Conservation (phyloP, 805 yeast genomes). For the Ogataea siamensis region DNA sequence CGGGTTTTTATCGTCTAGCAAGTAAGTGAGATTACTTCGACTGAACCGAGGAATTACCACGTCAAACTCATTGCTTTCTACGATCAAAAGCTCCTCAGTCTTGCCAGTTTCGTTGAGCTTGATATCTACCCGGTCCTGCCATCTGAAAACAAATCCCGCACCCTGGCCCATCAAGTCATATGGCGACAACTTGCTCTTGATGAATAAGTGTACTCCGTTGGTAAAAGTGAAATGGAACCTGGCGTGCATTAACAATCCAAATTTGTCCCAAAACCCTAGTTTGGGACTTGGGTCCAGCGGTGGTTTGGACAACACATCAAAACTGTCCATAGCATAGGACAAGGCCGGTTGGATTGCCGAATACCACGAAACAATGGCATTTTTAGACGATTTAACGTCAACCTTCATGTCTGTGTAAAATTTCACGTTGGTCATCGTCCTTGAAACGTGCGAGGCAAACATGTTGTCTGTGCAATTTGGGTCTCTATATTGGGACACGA, state of each 20-base stretch:
- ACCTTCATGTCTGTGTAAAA: constrained; percentile 49
- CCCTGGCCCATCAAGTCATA: constrained; percentile 54
- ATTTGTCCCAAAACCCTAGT: constrained; percentile 72
- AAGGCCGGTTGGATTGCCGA: constrained; percentile 61
- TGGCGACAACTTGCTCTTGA: constrained; percentile 60
- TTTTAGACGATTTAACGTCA: constrained; percentile 41
- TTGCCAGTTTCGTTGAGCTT: constrained; percentile 49
- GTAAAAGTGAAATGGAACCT: constrained; percentile 44
- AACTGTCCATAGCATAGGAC: constrained; percentile 58
- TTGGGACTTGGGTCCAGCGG: constrained; percentile 63
- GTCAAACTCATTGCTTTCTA: constrained; percentile 55
- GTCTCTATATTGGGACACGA: constrained; percentile 37
- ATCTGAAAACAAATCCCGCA: constrained; percentile 63
- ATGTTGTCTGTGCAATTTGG: constrained; percentile 40
- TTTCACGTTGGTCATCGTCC: constrained; percentile 65
- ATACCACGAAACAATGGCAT: constrained; percentile 62
- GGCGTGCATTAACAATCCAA: constrained; percentile 56
- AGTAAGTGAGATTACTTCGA: constrained; percentile 29
- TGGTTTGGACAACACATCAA: constrained; percentile 67
- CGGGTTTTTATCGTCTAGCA: constrained; percentile 13
- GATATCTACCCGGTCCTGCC: constrained; percentile 55
- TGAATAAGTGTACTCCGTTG: constrained; percentile 57
- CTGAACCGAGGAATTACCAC: constrained; percentile 55
- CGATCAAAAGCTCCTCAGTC: constrained; percentile 48
- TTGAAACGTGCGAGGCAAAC: constrained; percentile 55